These are phyloP conservation scores for Dorcoceras hygrometricum DNA, from an alignment of 257 asterid species.

Conservation along the genomic window DNA sequence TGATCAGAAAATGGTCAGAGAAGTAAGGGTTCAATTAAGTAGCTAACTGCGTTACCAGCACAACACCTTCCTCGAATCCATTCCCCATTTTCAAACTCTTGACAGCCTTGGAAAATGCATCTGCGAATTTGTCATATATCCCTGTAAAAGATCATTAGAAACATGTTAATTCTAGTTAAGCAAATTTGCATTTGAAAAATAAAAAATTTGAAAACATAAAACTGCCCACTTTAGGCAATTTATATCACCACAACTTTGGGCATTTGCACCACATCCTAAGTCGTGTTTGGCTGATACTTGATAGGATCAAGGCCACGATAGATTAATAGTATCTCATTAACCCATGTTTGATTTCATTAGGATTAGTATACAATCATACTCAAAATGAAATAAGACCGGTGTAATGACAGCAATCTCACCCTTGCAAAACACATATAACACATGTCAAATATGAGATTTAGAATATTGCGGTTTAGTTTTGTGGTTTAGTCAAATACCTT, in stretches of 20 bases:
- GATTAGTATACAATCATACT: not conserved
- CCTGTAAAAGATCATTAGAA: constrained; percentile 44
- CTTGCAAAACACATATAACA: constrained; percentile 14
- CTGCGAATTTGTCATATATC: constrained; percentile 72
- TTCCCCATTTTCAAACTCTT: constrained; percentile 84
- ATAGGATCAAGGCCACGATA: not conserved
- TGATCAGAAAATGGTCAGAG: not conserved
- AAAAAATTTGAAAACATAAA: not conserved
- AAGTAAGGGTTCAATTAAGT: too few relatives aligned
- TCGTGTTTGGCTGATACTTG: not conserved
- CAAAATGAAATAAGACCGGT: constrained; percentile 12
- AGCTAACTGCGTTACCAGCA: constrained; percentile 47
- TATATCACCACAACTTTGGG: not conserved
- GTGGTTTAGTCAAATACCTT: constrained; percentile 51
- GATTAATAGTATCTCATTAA: too few relatives aligned
- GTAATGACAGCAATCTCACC: constrained; percentile 1
- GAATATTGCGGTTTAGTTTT: constrained; percentile 16
- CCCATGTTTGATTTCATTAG: not conserved
- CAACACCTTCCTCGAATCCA: constrained; percentile 93
- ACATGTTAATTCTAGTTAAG: not conserved
- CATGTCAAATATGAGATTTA: constrained; percentile 9
- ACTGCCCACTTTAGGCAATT: not conserved
- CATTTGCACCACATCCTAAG: constrained; percentile 1
- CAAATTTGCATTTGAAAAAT: not conserved
- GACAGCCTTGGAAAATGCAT: constrained; percentile 72